Evolutionary conservation across 1,284 basidiomycete species (phyloP).

Genomic region (Paramarasmius palmivorus): DNA sequence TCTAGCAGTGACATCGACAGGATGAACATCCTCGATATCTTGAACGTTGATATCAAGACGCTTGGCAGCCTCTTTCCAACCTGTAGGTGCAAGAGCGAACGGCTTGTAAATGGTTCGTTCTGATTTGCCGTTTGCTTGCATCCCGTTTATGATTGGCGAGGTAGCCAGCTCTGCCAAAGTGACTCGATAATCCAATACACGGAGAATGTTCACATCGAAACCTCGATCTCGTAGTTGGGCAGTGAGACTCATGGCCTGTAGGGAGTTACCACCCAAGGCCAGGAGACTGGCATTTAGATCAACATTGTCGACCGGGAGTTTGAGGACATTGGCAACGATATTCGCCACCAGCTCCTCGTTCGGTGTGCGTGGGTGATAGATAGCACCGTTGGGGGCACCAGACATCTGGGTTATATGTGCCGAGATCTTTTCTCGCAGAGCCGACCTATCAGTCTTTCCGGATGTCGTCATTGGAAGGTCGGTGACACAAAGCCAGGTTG

Average conservation of each 20-base stretch:
- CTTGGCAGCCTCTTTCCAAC: slow-evolving; percentile 1
- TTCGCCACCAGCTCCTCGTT: not conserved
- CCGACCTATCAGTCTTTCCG: not conserved
- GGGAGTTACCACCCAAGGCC: not conserved
- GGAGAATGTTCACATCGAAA: not conserved
- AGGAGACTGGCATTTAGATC: slow-evolving; percentile 3
- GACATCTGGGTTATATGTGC: not conserved
- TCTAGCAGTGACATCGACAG: not conserved
- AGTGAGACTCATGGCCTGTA: slow-evolving; percentile 4
- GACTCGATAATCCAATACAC: not conserved
- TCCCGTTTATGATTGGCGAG: not conserved
- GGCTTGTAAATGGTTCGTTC: not conserved
- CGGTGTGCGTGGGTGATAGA: not conserved
- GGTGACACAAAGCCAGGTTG: slow-evolving; percentile 3
- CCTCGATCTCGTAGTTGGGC: not conserved
- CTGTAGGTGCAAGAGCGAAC: not conserved
- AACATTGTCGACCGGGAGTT: not conserved
- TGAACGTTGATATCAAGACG: not conserved
- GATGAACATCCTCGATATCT: slow-evolving; percentile 10
- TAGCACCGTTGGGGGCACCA: too few species aligned
- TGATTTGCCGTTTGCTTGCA: not conserved
- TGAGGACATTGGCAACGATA: not conserved
- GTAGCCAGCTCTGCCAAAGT: not conserved
- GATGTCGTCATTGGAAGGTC: not conserved
- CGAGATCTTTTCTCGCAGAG: not conserved